Evolutionary conservation across 75 land plant species (phyloP), one percentile per base, ranked within the genome.

Genomic region (Cupressus sempervirens): DNA sequence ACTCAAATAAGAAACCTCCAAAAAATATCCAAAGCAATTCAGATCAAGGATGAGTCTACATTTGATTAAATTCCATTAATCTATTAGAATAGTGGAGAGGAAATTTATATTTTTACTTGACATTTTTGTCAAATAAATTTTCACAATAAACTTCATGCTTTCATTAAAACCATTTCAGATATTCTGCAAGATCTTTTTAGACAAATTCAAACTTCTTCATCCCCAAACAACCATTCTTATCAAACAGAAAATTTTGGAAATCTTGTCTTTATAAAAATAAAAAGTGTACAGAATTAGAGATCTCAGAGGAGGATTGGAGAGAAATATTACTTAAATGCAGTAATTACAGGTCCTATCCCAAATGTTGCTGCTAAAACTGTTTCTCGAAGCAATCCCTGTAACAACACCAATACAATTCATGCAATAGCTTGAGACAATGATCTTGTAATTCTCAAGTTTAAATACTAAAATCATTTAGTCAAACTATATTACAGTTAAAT

Each of bases 341-440:
- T 82, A 72, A 82, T 84, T 38, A 90, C 91, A 12, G 91, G 91
- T 30, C 91, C 91, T 50, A 90, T 87, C 80, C 91, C 91, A 82
- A 88, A 90, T 46, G 83, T 87, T 29, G 91, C 89, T 53, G 91
- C 91, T 29, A 90, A 80, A 52, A 84, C 80, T 50, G 89, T 86
- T 76, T 88, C 91, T 75, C 91, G 83, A 30, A 84, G 85, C 48
- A 90, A 65, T 54, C 91, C 91, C 89, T 88, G 87, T 54, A 23
- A 48, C 18, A 81, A 43, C 3, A 56, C 9, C 48, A 75, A 81
- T 34, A 53, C 14, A 1, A 53, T 58, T 58, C 26, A 58, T 20
- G 65, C 23, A 58, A 6, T 58, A 18, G 65, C 65, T 58, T 58
- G 65, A 58, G 26, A 26, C 26, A 58, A 23, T 23, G 26, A 58